Evolutionary conservation across 257 asterid genomes (phyloP).

Genomic region (Lithospermum erythrorhizon): DNA sequence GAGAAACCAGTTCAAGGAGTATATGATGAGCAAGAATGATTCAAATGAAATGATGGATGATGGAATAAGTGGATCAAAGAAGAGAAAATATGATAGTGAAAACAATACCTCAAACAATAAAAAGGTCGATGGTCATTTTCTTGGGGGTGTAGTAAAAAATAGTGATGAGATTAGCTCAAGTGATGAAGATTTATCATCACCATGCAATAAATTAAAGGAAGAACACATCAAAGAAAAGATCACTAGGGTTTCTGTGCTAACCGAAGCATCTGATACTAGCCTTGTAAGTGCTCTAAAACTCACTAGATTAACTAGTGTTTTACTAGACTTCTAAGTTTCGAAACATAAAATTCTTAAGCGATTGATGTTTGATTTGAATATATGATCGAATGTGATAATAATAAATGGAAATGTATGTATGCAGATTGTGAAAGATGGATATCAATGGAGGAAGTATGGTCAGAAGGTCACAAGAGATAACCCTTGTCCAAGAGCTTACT

Average conservation of each 20-base stretch:
- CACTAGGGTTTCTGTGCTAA: conserved; percentile 34
- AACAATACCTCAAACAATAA: conserved; percentile 12
- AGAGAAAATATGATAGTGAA: conserved; percentile 37
- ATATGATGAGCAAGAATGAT: conserved; percentile 23
- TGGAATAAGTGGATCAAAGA: conserved; percentile 10
- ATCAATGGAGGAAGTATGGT: conserved; percentile 94
- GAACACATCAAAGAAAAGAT: conserved; percentile 53
- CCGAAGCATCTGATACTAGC: conserved; percentile 80
- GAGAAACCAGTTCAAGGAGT: conserved; percentile 39
- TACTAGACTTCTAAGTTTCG: background rate
- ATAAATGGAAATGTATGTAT: conserved; percentile 1
- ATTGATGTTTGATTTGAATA: background rate
- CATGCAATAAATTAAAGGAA: conserved; percentile 50
- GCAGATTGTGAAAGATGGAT: conserved; percentile 84
- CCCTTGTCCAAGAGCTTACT: conserved; percentile 96
- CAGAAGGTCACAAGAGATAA: conserved; percentile 90
- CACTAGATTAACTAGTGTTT: too few relatives aligned
- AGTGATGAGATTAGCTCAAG: conserved; percentile 74
- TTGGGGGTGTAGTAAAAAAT: conserved; percentile 16
- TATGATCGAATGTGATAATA: background rate
- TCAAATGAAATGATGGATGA: background rate
- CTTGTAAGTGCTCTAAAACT: conserved; percentile 42
- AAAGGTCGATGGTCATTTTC: conserved; percentile 2
- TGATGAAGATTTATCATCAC: conserved; percentile 52
- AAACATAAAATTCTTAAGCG: background rate